Base-by-base conservation (phyloP, 208 protist genomes). In the Herpetomonas tarakana region DNA sequence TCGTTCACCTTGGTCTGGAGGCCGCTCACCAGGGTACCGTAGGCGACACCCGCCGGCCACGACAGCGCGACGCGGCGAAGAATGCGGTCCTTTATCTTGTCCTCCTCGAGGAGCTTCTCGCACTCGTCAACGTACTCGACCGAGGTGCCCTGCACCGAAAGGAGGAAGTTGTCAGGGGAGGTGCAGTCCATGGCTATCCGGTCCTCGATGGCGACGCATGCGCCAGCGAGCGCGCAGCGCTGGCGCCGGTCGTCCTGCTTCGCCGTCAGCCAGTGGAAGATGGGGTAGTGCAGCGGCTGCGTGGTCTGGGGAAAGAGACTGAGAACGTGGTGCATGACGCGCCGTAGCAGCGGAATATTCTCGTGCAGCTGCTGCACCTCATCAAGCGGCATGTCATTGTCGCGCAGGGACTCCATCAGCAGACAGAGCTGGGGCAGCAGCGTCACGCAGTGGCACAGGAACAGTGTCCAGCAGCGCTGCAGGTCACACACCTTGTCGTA, bases 41-140 rank as follows among this genome's bases (percentile, higher is more conserved):
- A 50, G 21, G 63, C 57, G 0, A 54, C 58, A 31, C 53, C 18
- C 24, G 55, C 22, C 14, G 64, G 60, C 71, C 68, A 76, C 47
- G 54, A 65, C 28, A 66, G 61, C 47, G 64, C 26, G 24, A 78
- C 58, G 14, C 68, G 68, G 38, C 66, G 59, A 52, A 73, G 38
- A 6, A 78, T 65, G 21, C 64, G 58, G 56, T 60, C 56, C 52
- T 67, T 68, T 26, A 57, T 50, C 44, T 69, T 38, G 6, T 78
- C 68, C 25, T 67, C 52, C 19, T 58, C 67, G 26, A 78, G 64
- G 24, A 70, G 44, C 18, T 59, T 67, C 26, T 68, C 69, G 39
- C 62, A 78, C 58, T 69, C 67, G 25, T 83, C 76, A 16, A 78
- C 50, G 47, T 72, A 78, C 63, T 71, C 63, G 6, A 78, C 31